Conservation (phyloP, 2,329 filamentous ascomycete species). For the Claviceps digitariae region DNA sequence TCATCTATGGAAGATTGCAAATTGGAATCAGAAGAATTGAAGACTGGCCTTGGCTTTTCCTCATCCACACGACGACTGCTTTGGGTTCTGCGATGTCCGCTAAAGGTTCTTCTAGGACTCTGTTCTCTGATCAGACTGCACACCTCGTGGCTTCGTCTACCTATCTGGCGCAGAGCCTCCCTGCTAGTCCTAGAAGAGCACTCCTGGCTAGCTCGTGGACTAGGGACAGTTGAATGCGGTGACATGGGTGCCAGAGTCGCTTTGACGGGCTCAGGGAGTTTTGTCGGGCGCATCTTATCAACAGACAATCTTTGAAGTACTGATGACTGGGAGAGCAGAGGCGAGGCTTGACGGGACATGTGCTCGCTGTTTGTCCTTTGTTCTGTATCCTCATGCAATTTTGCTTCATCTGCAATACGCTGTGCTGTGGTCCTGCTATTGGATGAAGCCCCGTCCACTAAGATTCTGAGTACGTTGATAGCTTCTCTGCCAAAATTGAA, state of each 20-base stretch:
- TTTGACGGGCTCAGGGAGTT: constrained; percentile 42
- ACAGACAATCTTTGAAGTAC: constrained; percentile 11
- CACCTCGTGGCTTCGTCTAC: constrained; percentile 39
- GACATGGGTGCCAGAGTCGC: constrained; percentile 45
- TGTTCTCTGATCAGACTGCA: constrained; percentile 28
- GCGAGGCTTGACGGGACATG: not conserved
- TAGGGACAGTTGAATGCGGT: constrained; percentile 29
- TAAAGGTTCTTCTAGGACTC: constrained; percentile 47
- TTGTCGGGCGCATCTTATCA: constrained; percentile 23
- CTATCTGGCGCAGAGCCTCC: constrained; percentile 35
- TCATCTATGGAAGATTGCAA: constrained; percentile 59
- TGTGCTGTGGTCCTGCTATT: constrained; percentile 19
- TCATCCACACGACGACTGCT: constrained; percentile 36
- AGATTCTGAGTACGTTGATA: constrained; percentile 58
- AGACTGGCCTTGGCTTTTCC: constrained; percentile 31
- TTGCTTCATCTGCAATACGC: constrained; percentile 8
- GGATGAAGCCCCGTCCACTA: constrained; percentile 51
- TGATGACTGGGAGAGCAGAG: constrained; percentile 8
- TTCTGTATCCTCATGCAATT: constrained; percentile 1
- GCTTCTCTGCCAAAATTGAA: constrained; percentile 78
- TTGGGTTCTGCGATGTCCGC: constrained; percentile 39
- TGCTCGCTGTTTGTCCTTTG: not conserved
- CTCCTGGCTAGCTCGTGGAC: constrained; percentile 43
- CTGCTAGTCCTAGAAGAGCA: constrained; percentile 34
- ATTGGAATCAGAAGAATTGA: constrained; percentile 61